These are phyloP conservation scores for Thelonectria olida DNA, from an alignment of 2,329 filamentous ascomycete species.

Conservation along the genomic window DNA sequence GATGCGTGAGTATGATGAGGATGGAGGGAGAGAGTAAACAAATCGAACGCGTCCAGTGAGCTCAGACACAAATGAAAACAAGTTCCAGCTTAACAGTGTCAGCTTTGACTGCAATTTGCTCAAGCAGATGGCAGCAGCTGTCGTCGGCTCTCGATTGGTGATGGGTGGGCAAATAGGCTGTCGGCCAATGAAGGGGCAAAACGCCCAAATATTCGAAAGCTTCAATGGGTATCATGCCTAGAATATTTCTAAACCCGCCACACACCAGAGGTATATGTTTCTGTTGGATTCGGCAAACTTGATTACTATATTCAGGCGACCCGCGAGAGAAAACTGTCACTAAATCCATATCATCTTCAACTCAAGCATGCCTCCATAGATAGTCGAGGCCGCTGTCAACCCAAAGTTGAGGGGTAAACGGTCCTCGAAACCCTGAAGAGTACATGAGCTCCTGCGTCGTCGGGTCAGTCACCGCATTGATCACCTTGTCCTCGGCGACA, in stretches of 20 bases:
- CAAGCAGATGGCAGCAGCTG: constrained; percentile 1
- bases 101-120: neutral
- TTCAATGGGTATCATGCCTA: neutral
- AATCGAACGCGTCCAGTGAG: neutral
- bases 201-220: neutral
- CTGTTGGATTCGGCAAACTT: too few species aligned
- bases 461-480: constrained; percentile 44
- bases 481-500: constrained; percentile 53
- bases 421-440: constrained; percentile 49
- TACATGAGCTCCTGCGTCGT: constrained; percentile 39
- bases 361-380: constrained; percentile 41
- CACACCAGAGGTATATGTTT: neutral
- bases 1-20: neutral
- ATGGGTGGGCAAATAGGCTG: neutral
- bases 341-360: neutral
- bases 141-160: neutral
- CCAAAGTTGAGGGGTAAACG: constrained; percentile 56
- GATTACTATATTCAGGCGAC: too few species aligned
- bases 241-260: too few species aligned
- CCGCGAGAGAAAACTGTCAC: too few species aligned
- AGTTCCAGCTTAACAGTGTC: neutral
- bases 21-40: constrained; percentile 1
- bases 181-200: neutral
- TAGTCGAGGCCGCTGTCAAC: constrained; percentile 57
- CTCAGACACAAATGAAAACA: neutral